These are phyloP conservation scores for Clathrospora elynae DNA, from an alignment of 2,329 filamentous ascomycete species.

Conservation along the genomic window DNA sequence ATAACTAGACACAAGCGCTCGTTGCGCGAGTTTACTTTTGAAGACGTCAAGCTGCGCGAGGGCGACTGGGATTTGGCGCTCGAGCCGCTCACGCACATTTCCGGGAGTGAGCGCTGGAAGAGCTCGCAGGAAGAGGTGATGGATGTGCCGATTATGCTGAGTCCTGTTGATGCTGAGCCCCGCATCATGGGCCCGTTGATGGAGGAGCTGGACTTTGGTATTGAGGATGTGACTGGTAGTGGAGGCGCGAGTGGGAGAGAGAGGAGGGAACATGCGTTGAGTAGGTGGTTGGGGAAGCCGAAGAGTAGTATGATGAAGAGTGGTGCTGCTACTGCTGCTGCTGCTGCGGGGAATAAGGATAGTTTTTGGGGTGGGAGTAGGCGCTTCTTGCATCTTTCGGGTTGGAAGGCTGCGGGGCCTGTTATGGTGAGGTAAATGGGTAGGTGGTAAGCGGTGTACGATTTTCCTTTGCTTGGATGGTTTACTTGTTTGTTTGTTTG, in stretches of 20 bases:
- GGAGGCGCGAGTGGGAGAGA: constrained; percentile 28
- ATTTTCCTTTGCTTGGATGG: too few relatives aligned
- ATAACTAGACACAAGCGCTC: constrained; percentile 69
- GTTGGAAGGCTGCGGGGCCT: constrained; percentile 5
- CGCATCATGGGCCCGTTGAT: constrained; percentile 43
- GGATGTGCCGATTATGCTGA: constrained; percentile 49
- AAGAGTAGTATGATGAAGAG: constrained; percentile 19
- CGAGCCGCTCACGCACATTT: constrained; percentile 65
- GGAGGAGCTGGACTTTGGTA: constrained; percentile 38
- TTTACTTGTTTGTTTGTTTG: neutral
- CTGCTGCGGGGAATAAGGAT: constrained; percentile 35
- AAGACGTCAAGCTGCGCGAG: constrained; percentile 71
- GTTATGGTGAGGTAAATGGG: constrained; percentile 8
- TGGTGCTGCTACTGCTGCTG: neutral
- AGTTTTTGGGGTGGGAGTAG: constrained; percentile 42
- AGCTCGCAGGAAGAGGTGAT: constrained; percentile 50
- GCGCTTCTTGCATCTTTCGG: constrained; percentile 10
- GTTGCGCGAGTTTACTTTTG: constrained; percentile 79
- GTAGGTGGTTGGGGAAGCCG: constrained; percentile 41
- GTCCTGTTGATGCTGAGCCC: constrained; percentile 41
- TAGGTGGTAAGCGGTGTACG: neutral
- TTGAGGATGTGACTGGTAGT: constrained; percentile 34
- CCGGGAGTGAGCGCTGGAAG: constrained; percentile 50
- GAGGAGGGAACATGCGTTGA: constrained; percentile 32
- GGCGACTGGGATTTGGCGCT: constrained; percentile 84